Evolutionary conservation across 2,329 filamentous ascomycete species (phyloP).

Genomic region (Corynespora cassiicola): DNA sequence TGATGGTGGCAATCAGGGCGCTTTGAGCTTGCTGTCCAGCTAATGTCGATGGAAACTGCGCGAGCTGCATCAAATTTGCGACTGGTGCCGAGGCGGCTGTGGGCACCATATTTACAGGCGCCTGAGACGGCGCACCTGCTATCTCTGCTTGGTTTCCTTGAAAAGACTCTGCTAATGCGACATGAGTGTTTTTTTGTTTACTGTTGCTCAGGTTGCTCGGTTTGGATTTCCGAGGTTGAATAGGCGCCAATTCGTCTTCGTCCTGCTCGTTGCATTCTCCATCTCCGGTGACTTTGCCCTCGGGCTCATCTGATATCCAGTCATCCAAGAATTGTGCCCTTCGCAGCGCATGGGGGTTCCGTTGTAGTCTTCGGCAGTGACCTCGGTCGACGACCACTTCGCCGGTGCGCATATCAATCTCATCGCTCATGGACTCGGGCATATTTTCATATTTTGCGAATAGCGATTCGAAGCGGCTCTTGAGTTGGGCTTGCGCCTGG

Average conservation of each 20-base stretch:
- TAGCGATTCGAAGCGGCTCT: conserved; percentile 81
- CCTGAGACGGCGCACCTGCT: background rate
- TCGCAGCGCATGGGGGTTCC: conserved; percentile 18
- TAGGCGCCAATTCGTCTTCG: conserved; percentile 39
- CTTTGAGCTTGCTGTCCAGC: conserved; percentile 34
- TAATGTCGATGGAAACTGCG: conserved; percentile 39
- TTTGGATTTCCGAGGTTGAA: conserved; percentile 18
- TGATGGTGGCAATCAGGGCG: conserved; percentile 28
- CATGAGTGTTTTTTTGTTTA: no score
- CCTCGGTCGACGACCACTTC: conserved; percentile 90
- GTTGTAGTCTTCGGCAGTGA: conserved; percentile 69
- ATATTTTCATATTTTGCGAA: conserved; percentile 88
- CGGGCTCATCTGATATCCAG: conserved; percentile 33
- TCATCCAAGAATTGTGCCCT: conserved; percentile 25
- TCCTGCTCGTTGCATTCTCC: conserved; percentile 29
- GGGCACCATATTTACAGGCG: background rate
- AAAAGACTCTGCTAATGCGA: no score
- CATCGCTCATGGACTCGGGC: conserved; percentile 83
- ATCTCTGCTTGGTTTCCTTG: no score
- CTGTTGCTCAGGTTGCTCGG: no score
- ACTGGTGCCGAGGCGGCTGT: conserved; percentile 9
- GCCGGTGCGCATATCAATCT: conserved; percentile 84
- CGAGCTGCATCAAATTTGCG: conserved; percentile 24
- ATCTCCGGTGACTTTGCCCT: conserved; percentile 45
- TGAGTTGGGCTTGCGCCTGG: conserved; percentile 50